phyloP scores from a whole-genome alignment of 2,329 filamentous ascomycete species.

The Arthrobotrys sphaeroides region DNA sequence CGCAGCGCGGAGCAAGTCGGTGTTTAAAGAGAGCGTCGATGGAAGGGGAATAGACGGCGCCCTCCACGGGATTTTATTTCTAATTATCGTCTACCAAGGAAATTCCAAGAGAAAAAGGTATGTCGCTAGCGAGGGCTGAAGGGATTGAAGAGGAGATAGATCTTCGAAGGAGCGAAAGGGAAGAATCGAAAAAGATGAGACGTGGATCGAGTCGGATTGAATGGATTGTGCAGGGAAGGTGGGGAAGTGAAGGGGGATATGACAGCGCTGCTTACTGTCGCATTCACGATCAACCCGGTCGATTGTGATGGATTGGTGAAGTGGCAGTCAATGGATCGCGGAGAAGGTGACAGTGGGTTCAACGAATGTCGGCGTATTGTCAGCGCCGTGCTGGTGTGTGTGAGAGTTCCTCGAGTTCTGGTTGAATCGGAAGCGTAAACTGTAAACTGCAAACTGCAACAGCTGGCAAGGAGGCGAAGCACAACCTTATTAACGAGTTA shows the following conservation, averaged over 20 bases:
- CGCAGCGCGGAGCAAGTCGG: too few species aligned
- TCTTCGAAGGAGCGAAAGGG: not conserved
- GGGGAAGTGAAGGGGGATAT: not conserved
- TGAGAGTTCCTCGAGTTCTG: not conserved
- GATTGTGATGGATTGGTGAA: not conserved
- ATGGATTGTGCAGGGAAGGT: not conserved
- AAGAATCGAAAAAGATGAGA: not conserved
- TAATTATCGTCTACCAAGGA: conserved; percentile 11
- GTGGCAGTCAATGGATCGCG: too few species aligned
- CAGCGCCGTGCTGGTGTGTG: conserved; percentile 17
- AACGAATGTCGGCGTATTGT: conserved; percentile 5
- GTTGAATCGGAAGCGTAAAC: too few species aligned
- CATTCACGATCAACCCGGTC: not conserved
- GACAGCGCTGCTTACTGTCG: not conserved
- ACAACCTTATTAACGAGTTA: conserved; percentile 19
- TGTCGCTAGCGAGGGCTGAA: conserved; percentile 1
- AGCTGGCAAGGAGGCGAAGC: conserved; percentile 11
- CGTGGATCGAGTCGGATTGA: conserved; percentile 4
- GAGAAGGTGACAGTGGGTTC: too few species aligned
- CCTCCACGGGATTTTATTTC: conserved; percentile 1
- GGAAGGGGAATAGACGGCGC: not conserved
- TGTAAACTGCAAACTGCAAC: not conserved
- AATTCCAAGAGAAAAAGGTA: conserved; percentile 15
- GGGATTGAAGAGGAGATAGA: not conserved
- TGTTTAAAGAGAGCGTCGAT: not conserved